phyloP scores from a whole-genome alignment of 306 rosid species.

The Sphenostylis stenocarpa region DNA sequence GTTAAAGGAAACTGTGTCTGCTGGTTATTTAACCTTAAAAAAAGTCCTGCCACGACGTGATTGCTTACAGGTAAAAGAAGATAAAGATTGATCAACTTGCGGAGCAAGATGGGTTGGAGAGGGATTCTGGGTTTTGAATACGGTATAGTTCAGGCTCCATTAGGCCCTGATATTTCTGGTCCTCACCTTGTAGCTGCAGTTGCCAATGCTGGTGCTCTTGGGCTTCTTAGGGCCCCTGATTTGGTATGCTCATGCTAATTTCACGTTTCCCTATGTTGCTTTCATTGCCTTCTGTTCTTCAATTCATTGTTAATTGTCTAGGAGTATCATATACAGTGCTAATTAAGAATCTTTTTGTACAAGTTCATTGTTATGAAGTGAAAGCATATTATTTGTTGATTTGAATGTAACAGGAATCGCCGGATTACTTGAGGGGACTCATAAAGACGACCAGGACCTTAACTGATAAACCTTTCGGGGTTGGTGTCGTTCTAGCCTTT shows the following conservation, averaged over 20 bases:
- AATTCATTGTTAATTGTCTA: neutral
- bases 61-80: neutral
- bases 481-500: slow-evolving; percentile 77
- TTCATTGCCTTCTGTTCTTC: neutral
- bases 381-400: neutral
- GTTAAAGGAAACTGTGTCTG: too few species aligned
- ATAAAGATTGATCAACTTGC: neutral
- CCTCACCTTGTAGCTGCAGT: slow-evolving; percentile 84
- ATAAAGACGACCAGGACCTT: slow-evolving; percentile 62
- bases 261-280: neutral
- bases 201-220: slow-evolving; percentile 79
- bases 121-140: slow-evolving; percentile 73
- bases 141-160: slow-evolving; percentile 71
- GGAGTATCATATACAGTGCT: neutral
- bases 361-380: neutral
- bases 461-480: slow-evolving; percentile 84
- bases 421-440: slow-evolving; percentile 63
- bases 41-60: neutral
- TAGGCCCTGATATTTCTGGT: slow-evolving; percentile 83
- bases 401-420: slow-evolving; percentile 55
- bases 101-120: slow-evolving; percentile 53
- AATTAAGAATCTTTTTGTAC: neutral
- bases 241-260: slow-evolving; percentile 40
- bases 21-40: too few species aligned
- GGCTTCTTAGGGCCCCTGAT: slow-evolving; percentile 69